These are phyloP conservation scores for Leptomonas pyrrhocoris DNA, from an alignment of 208 protist genomes.

Conservation along the genomic window DNA sequence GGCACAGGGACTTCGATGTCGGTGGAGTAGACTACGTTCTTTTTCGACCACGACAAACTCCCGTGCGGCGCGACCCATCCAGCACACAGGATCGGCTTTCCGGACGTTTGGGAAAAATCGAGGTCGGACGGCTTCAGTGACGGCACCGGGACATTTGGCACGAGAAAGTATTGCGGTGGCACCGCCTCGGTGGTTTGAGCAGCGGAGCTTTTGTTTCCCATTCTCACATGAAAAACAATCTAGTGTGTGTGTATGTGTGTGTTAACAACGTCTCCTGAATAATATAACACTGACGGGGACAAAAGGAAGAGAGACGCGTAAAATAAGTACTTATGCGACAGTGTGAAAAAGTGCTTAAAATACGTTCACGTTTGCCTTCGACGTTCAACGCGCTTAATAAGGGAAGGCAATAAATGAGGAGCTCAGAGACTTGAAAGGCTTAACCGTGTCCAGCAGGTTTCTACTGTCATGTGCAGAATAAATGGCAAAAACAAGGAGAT, in stretches of 20 bases:
- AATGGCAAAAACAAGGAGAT: too few relatives aligned
- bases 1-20: conserved; percentile 55
- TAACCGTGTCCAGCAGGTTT: too few relatives aligned
- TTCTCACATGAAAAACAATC: not conserved
- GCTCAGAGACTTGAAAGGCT: too few relatives aligned
- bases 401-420: too few relatives aligned
- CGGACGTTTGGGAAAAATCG: conserved; percentile 26
- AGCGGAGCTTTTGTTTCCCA: conserved; percentile 26
- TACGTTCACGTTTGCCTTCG: too few relatives aligned
- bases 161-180: conserved; percentile 19
- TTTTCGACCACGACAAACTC: conserved; percentile 29
- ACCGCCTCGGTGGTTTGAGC: not conserved
- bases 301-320: too few relatives aligned
- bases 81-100: conserved; percentile 40
- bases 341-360: too few relatives aligned
- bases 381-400: too few relatives aligned
- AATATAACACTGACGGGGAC: too few relatives aligned
- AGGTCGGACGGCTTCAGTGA: conserved; percentile 30
- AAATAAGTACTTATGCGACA: too few relatives aligned
- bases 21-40: conserved; percentile 36
- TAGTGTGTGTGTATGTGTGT: conserved; percentile 6
- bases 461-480: too few relatives aligned
- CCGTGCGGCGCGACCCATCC: conserved; percentile 37
- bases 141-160: conserved; percentile 22
- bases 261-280: too few relatives aligned